Conservation (phyloP, 1,284 basidiomycete species). For the Ceratobasidium sp. region DNA sequence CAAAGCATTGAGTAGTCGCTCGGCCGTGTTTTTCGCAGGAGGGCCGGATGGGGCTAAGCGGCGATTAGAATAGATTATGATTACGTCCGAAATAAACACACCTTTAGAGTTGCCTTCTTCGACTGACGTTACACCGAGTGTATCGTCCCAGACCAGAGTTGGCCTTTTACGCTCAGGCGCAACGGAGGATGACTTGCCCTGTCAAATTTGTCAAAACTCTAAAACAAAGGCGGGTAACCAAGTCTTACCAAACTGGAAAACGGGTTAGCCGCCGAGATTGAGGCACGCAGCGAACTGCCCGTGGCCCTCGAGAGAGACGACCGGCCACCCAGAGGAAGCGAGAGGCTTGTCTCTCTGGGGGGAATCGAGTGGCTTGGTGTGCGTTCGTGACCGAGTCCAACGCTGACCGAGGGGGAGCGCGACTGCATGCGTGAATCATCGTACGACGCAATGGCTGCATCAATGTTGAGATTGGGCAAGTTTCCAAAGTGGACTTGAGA, state of each 20-base stretch:
- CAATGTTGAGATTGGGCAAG: conserved; percentile 22
- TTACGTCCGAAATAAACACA: conserved; percentile 13
- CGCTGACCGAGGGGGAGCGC: conserved; percentile 22
- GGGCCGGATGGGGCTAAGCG: conserved; percentile 20
- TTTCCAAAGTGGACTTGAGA: conserved; percentile 27
- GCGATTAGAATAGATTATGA: neutral
- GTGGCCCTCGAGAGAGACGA: conserved; percentile 22
- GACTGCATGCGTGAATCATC: conserved; percentile 24
- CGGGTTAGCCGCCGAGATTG: conserved; percentile 26
- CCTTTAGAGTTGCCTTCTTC: neutral
- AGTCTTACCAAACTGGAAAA: conserved; percentile 19
- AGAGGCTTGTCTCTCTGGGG: conserved; percentile 1
- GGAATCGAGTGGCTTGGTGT: conserved; percentile 13
- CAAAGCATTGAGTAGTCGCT: conserved; percentile 25
- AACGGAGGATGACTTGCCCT: conserved; percentile 27
- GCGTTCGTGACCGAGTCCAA: conserved; percentile 22
- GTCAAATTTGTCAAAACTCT: neutral
- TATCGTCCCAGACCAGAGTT: conserved; percentile 22
- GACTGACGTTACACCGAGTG: conserved; percentile 17
- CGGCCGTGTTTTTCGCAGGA: conserved; percentile 25
- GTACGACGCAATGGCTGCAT: conserved; percentile 22
- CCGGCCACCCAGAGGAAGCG: neutral
- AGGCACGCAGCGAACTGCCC: conserved; percentile 6
- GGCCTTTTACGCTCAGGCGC: conserved; percentile 24
- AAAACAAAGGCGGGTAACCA: neutral